These are phyloP conservation scores for Mitragyna speciosa DNA, from an alignment of 257 asterid genomes.

Conservation along the genomic window DNA sequence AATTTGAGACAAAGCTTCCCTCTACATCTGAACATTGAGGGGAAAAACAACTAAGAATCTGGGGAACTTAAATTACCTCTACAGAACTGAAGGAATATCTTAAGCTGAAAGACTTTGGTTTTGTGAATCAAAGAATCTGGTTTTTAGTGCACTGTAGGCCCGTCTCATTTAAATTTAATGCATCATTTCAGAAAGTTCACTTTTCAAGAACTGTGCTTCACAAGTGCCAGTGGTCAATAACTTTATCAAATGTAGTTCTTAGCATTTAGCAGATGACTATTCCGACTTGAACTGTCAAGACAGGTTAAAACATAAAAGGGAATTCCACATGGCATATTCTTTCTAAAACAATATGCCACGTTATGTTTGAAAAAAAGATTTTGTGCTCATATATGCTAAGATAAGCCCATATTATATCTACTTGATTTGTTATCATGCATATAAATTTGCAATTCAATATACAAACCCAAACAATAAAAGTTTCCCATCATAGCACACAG, in stretches of 20 bases:
- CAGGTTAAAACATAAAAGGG: background rate
- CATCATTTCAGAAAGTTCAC: background rate
- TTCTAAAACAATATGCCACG: no score
- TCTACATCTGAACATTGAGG: background rate
- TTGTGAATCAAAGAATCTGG: background rate
- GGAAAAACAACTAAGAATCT: background rate
- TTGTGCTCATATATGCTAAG: no score
- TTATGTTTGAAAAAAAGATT: no score
- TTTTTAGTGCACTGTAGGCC: background rate
- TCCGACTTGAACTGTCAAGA: background rate
- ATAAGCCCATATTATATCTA: no score
- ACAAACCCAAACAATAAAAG: no score
- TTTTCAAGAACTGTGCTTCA: background rate
- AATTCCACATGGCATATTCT: no score
- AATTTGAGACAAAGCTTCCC: background rate
- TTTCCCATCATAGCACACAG: no score
- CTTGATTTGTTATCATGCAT: no score
- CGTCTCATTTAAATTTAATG: background rate
- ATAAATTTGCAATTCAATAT: no score
- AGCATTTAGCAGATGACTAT: background rate
- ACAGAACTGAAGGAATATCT: background rate
- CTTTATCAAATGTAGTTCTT: background rate
- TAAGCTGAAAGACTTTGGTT: background rate
- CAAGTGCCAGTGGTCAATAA: background rate
- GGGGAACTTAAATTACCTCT: background rate